phyloP scores from a whole-genome alignment of 495 filamentous ascomycete species.

The Mycothermus thermophilus region DNA sequence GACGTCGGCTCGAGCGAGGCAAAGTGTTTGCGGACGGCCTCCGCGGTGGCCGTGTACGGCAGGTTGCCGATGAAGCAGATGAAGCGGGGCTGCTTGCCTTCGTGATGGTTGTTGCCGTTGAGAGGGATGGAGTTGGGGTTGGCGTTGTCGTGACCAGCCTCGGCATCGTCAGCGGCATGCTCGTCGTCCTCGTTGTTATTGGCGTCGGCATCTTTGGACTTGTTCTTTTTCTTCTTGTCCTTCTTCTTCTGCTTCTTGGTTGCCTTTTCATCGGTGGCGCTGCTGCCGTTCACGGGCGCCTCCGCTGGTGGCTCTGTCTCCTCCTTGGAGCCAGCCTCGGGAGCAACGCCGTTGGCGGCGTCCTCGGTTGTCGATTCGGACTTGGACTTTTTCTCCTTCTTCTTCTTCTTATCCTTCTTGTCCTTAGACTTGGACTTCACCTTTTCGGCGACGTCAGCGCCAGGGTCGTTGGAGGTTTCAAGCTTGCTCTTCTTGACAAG shows the following conservation, averaged over 20 bases:
- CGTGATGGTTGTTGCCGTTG: constrained; percentile 3
- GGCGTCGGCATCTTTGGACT: constrained; percentile 2
- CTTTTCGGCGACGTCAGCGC: constrained; percentile 29
- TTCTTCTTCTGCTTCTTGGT: constrained; percentile 20
- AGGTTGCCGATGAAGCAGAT: constrained; percentile 88
- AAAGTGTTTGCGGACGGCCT: constrained; percentile 60
- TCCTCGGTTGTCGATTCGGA: constrained; percentile 5
- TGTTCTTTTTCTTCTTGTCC: constrained; percentile 8
- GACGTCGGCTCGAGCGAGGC: constrained; percentile 53
- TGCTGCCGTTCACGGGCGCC: no score
- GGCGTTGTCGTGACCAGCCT: constrained; percentile 12
- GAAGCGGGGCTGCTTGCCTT: constrained; percentile 48
- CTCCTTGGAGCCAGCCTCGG: no score
- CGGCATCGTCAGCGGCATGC: constrained; percentile 16
- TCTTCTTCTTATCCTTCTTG: constrained; percentile 11
- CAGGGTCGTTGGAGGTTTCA: constrained; percentile 18
- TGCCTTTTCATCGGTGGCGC: constrained; percentile 12
- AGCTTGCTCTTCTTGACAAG: constrained; percentile 24
- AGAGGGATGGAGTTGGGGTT: constrained; percentile 2
- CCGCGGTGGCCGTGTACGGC: constrained; percentile 63
- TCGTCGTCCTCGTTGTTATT: constrained; percentile 8
- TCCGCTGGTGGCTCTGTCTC: no score
- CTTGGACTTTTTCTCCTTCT: constrained; percentile 33
- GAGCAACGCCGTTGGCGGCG: constrained; percentile 6
- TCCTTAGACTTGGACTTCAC: constrained; percentile 12